A percentile compares a stretch with the other conserved stretches of the same genome.
These are phyloP conservation scores for Trypanosoma platydactyli DNA, from an alignment of 208 protist genomes.

Conservation along the genomic window DNA sequence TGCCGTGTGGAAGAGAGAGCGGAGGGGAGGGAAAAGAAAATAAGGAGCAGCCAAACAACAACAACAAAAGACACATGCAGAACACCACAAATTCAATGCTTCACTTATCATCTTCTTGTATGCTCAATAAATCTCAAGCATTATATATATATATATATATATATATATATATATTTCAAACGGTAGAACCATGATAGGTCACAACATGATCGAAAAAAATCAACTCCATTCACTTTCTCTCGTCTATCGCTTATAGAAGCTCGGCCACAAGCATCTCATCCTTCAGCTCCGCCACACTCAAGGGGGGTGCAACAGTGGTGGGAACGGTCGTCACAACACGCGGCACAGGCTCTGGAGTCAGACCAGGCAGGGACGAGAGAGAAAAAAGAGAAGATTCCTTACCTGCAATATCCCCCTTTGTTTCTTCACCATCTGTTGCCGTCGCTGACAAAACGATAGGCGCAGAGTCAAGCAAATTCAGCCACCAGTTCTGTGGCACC, in stretches of 20 bases:
- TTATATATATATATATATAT: too few species aligned
- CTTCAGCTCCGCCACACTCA: constrained; percentile 49
- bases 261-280: constrained; percentile 65
- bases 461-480: background rate
- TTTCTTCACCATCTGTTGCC: too few species aligned
- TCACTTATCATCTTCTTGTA: background rate
- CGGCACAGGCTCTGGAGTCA: constrained; percentile 11
- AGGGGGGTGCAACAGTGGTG: background rate
- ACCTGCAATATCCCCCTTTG: background rate
- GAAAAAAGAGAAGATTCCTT: background rate
- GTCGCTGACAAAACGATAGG: too few species aligned
- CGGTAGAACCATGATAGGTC: too few species aligned
- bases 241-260: constrained; percentile 34
- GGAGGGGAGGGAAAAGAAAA: constrained; percentile 6
- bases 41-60: constrained; percentile 13
- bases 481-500: constrained; percentile 21
- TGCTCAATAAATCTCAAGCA: background rate
- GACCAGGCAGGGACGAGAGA: background rate
- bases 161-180: too few species aligned
- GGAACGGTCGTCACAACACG: background rate
- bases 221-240: background rate
- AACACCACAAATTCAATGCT: background rate
- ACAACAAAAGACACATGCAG: constrained; percentile 8
- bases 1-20: constrained; percentile 1
- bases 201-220: background rate